Evolutionary conservation across 164 flowering plant genomes (phyloP).

Genomic region (Vitis rotundifolia): DNA sequence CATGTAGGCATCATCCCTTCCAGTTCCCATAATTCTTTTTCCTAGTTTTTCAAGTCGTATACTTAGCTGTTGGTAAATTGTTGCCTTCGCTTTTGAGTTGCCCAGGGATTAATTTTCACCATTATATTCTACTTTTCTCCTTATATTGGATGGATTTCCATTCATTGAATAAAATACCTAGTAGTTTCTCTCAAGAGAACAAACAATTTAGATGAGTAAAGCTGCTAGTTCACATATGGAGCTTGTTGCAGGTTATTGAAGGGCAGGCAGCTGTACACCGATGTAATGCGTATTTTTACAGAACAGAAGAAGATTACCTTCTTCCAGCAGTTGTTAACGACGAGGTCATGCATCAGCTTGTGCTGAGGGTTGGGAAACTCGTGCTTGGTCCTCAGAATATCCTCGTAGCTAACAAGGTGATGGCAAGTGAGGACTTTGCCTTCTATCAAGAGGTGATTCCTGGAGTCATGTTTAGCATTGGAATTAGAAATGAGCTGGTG

Average conservation of each 20-base stretch:
- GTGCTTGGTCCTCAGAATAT: conserved; percentile 67
- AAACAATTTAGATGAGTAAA: neutral
- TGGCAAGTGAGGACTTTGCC: conserved; percentile 95
- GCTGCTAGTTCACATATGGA: neutral
- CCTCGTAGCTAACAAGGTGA: conserved; percentile 33
- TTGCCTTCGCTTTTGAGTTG: neutral
- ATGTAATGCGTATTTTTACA: conserved; percentile 50
- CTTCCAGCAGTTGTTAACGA: conserved; percentile 72
- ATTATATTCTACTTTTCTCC: neutral
- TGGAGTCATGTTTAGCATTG: conserved; percentile 63
- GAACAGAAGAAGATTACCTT: conserved; percentile 48
- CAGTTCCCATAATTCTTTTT: neutral
- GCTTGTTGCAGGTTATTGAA: conserved; percentile 60
- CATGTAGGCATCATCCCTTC: no score
- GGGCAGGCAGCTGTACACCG: conserved; percentile 67
- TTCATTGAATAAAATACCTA: neutral
- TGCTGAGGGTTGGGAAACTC: conserved; percentile 46
- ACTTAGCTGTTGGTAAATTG: neutral
- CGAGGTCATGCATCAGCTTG: conserved; percentile 46
- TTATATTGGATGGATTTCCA: neutral
- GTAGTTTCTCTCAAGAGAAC: neutral
- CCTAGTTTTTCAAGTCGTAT: no score
- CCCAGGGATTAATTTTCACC: neutral
- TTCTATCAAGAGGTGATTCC: conserved; percentile 77
- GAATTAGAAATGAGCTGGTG: conserved; percentile 65